phyloP scores from a whole-genome alignment of 768 basidiomycete genomes.

The Termitomyces sp. region DNA sequence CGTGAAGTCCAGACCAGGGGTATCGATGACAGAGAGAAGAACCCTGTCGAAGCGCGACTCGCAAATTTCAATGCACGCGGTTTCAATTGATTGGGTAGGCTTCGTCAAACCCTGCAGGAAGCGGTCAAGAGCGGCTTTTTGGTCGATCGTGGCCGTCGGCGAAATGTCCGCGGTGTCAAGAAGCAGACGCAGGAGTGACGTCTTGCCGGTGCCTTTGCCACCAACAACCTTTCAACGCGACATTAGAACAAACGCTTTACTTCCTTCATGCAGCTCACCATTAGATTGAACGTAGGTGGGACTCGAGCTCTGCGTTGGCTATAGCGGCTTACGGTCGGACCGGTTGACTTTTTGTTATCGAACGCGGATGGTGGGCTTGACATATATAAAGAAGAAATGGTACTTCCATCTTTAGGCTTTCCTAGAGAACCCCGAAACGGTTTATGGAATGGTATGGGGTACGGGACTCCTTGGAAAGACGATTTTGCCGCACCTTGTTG shows the following conservation, averaged over 20 bases:
- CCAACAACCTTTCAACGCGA: slow-evolving; percentile 64
- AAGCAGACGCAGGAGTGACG: slow-evolving; percentile 74
- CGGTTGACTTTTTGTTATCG: slow-evolving; percentile 49
- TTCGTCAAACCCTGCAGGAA: slow-evolving; percentile 64
- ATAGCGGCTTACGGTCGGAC: slow-evolving; percentile 42
- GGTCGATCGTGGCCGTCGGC: slow-evolving; percentile 72
- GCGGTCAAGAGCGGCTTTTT: slow-evolving; percentile 59
- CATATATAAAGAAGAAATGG: slow-evolving; percentile 75
- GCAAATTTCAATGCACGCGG: slow-evolving; percentile 77
- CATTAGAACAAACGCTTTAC: background rate
- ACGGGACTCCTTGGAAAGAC: slow-evolving; percentile 55
- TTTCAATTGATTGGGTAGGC: slow-evolving; percentile 60
- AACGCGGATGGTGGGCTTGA: slow-evolving; percentile 61
- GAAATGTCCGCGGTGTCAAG: slow-evolving; percentile 86
- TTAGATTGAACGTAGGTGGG: slow-evolving; percentile 82
- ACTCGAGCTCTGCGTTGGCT: slow-evolving; percentile 64
- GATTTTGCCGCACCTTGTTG: slow-evolving; percentile 70
- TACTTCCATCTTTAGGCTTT: slow-evolving; percentile 40
- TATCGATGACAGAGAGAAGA: slow-evolving; percentile 79
- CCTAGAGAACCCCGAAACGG: slow-evolving; percentile 64
- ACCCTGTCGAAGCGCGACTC: slow-evolving; percentile 82
- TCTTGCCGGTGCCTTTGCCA: slow-evolving; percentile 81
- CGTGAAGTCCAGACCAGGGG: slow-evolving; percentile 78
- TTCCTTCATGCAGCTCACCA: slow-evolving; percentile 46
- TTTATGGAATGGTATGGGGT: slow-evolving; percentile 78